Evolutionary conservation across 2,329 filamentous ascomycete genomes (phyloP), one percentile per base, ranked within the genome.

Genomic region (Colletotrichum musae): DNA sequence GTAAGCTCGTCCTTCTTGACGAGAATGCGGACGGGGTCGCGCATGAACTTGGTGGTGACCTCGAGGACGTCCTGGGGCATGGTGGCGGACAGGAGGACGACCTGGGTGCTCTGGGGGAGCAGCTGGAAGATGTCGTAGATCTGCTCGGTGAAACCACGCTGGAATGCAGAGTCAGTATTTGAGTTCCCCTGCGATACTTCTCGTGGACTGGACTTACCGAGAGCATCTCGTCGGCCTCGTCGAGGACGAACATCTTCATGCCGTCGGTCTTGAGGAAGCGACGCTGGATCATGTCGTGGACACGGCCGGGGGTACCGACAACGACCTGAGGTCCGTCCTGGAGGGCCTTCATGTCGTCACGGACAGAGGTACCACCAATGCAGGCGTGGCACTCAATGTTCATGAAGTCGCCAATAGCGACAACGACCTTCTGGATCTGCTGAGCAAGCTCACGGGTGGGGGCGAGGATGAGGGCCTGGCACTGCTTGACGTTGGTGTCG

Each of bases 91-190:
- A 99, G 91, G 68, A 99, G 93, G 76, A 98, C 95, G 75, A 99
- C 96, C 89, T 99, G 96, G 81, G 95, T 99, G 73, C 94, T 95
- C 86, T 97, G 96, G 68, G 96, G 96, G 64, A 99, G 93, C 71
- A 98, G 93, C 87, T 97, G 95, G 92, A 98, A 99, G 86, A 99
- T 97, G 85, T 99, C 96, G 90, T 99, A 99, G 87, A 99, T 99
- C 88, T 99, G 96, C 89, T 99, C 96, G 79, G 95, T 97, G 91
- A 99, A 99, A 89, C 96, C 96, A 80, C 95, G 95, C 89, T 94
- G 74, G 28, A 78, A 62, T 45, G 51, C 45, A 32, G 58, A 53
- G 56, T 54, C 57, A 70, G 67, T 21, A 57, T 74, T 79, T 86
- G 78, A 86, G 41, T 6, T 21, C 21, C 82, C 45, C 65, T 41